phyloP scores from a whole-genome alignment of 192 early-diverging fungal species.

The Mortierella alpina region DNA sequence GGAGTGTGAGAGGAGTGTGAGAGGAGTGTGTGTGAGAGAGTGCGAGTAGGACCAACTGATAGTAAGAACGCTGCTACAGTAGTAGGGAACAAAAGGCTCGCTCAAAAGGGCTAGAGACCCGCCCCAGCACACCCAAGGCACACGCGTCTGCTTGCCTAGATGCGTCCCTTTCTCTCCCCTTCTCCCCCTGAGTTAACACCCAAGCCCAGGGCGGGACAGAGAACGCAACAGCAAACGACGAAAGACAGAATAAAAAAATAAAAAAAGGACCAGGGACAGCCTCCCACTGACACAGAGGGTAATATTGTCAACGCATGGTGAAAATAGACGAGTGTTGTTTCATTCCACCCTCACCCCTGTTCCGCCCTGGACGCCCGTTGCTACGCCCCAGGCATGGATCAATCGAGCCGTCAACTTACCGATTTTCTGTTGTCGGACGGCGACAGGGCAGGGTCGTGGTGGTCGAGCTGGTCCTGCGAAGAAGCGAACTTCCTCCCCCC shows the following conservation, averaged over 20 bases:
- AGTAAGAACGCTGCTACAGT: neutral
- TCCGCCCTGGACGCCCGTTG: neutral
- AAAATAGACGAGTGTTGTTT: neutral
- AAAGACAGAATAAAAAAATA: neutral
- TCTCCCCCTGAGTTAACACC: too few species aligned
- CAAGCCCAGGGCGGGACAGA: too few species aligned
- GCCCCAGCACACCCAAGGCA: too few species aligned
- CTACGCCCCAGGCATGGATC: neutral
- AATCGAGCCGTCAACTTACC: slow-evolving; percentile 12
- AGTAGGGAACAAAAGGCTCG: too few species aligned
- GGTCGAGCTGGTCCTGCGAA: neutral
- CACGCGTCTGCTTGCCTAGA: too few species aligned
- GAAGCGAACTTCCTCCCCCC: slow-evolving; percentile 18
- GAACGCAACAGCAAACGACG: neutral
- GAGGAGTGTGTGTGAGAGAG: neutral
- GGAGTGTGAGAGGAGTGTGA: neutral
- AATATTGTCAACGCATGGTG: neutral
- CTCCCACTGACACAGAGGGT: neutral
- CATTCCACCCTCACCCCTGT: too few species aligned
- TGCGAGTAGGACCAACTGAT: neutral
- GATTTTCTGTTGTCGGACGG: slow-evolving; percentile 25
- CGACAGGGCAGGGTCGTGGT: slow-evolving; percentile 1
- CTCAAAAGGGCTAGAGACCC: too few species aligned
- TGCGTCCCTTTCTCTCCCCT: too few species aligned
- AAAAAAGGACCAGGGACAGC: neutral